Base-by-base conservation (phyloP, 2,329 filamentous ascomycete species). In the Clarireedia monteithiana region DNA sequence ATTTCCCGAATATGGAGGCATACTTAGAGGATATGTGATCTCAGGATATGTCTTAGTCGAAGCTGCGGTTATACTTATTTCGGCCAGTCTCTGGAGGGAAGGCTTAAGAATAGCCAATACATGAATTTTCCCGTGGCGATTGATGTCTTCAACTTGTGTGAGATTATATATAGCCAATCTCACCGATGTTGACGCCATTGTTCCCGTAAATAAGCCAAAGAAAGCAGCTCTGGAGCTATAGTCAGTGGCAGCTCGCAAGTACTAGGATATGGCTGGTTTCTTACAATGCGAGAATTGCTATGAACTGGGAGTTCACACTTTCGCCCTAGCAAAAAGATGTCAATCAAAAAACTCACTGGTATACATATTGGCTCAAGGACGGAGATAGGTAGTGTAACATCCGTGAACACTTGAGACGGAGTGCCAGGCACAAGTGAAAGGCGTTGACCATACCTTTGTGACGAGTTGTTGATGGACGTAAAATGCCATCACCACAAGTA, bases 131-230 rank as follows among this genome's bases (percentile, higher is more conserved):
- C 73, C 77, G 59, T 76, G 79, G 55, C 77, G 75, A 61, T 77
- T 79, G 26, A 95, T 75, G 57, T 85, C 81, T 68, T 99, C 94
- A 57, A 99, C 85, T 17, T 90, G 95, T 0, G 91, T 95, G 48
- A 84, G 77, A 66, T 96, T 96, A 53, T 79, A 73, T 48, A 86
- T 71, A 40, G 86, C 79, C 64, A 90, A 85, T 60, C 86, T 82
- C 40, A 86, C 68, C 4, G 88, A 88, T 48, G 85, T 91, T 40
- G 79, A 66, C 2, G 85, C 79, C 91, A 97, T 96, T 53, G 84
- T 82, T 23, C 80, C 75, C 0, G 86, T 78, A 70, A 97, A 97
- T n/a, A 96, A 70, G 40, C 82, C 82, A 66, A 96, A 96, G 56
- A 96, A 77, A 12, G 75, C 79, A 27, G 81, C 77, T 60, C 78